Base-by-base conservation (phyloP, 176 grass and related monocot species). In the Aegilops tauschii region DNA sequence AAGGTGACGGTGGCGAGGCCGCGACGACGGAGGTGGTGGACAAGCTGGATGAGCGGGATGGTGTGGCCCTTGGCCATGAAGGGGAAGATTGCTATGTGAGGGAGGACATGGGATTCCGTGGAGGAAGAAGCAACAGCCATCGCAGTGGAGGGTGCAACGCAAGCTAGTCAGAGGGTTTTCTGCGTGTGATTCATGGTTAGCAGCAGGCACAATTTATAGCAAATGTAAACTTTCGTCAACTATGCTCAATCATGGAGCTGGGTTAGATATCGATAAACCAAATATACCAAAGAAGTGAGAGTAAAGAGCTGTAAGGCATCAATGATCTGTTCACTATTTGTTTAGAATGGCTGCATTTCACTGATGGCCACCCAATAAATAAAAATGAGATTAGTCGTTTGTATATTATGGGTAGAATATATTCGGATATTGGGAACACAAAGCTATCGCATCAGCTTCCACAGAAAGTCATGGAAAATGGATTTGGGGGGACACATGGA, bases 11-110 rank as follows among this genome's bases (percentile, higher is more conserved):
- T 80, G 62, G 90, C 91, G 13, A 93, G 74, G 50, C 42, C 13
- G 75, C 83, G 79, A n/a, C n/a, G 69, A 52, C 68, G 90, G 86
- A 92, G 86, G 69, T 86, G 76, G 62, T 89, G 66, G 30, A 39
- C 82, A 70, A 95, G 86, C 79, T 95, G 88, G 83, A 92, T 79
- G 61, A 95, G 62, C 13, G 93, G 90, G 85, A 92, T 95, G 21
- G 85, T 92, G 80, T 95, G 93, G 63, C 93, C 90, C 23, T 92
- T 95, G 50, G 93, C 84, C 79, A 95, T 84, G 88, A 92, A 92
- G 2, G 90, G 93, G 67, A 95, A 92, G 27, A 95, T 90, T 59
- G 81, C 88, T 75, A 92, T 49, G 79, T 90, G 93, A 73, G 88
- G 90, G 12, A 77, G 66, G 52, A 8, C 79, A 18, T 17, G 61